A percentile compares a stretch with the other conserved stretches of the same genome.
Conservation (phyloP, 2,329 filamentous ascomycete species). For the Stylonectria norvegica region DNA sequence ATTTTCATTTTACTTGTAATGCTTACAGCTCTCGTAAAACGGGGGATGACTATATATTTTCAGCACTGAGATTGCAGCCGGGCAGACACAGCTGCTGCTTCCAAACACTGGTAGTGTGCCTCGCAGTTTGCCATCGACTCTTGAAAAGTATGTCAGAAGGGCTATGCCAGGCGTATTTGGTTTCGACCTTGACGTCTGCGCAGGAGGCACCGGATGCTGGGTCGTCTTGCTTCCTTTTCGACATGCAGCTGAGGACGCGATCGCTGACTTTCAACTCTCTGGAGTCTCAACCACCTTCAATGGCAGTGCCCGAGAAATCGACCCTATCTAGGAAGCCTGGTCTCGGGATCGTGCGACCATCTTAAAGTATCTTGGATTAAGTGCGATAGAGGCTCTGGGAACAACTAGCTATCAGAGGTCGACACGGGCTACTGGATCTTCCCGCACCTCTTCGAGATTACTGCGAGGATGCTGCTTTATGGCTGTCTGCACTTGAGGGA, state of each 20-base stretch:
- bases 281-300: constrained; percentile 18
- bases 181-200: constrained; percentile 14
- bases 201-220: constrained; percentile 19
- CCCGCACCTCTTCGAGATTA: not conserved
- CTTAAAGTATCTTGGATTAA: constrained; percentile 32
- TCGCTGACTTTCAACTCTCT: constrained; percentile 22
- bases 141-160: constrained; percentile 13
- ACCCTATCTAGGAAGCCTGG: constrained; percentile 25
- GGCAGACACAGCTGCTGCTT: constrained; percentile 17
- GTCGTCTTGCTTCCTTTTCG: constrained; percentile 10
- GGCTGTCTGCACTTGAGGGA: not conserved
- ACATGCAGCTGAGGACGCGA: constrained; percentile 23
- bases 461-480: not conserved
- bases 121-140: constrained; percentile 6
- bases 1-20: not conserved
- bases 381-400: constrained; percentile 17
- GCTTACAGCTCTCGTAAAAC: not conserved
- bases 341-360: constrained; percentile 17
- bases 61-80: constrained; percentile 23
- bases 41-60: constrained; percentile 19
- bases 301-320: constrained; percentile 31
- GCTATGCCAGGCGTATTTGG: constrained; percentile 11
- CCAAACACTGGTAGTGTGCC: constrained; percentile 21
- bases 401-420: constrained; percentile 3
- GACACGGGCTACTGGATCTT: not conserved